phyloP scores from a whole-genome alignment of 257 asterid genomes.

The Ilex asprella region DNA sequence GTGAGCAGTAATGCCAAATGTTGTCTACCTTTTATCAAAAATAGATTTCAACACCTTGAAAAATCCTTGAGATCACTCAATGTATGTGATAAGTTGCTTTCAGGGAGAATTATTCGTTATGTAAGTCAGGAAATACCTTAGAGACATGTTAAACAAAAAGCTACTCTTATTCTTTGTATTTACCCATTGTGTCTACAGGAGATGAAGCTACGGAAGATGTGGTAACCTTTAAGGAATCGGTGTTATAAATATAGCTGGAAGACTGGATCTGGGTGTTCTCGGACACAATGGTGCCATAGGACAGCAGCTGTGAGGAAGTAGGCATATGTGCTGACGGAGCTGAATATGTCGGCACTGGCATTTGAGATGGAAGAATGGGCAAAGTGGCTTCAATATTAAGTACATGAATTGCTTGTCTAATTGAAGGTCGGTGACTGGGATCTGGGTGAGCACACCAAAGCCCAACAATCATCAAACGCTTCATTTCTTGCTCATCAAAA shows the following conservation, averaged over 20 bases:
- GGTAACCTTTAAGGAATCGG: constrained; percentile 4
- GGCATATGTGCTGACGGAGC: constrained; percentile 1
- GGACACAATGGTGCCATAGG: not conserved
- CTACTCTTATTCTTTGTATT: too few relatives aligned
- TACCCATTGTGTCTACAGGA: not conserved
- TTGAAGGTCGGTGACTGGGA: constrained; percentile 23
- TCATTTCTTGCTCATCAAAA: constrained; percentile 17
- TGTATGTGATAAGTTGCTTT: too few relatives aligned
- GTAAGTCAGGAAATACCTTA: too few relatives aligned
- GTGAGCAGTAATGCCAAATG: too few relatives aligned
- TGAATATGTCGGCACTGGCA: constrained; percentile 28
- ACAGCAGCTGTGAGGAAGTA: not conserved
- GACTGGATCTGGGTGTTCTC: not conserved
- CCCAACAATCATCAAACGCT: constrained; percentile 20
- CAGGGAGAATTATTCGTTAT: too few relatives aligned
- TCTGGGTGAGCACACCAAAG: constrained; percentile 45
- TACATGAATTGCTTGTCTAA: constrained; percentile 24
- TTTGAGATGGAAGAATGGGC: constrained; percentile 25
- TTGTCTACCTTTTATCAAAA: too few relatives aligned
- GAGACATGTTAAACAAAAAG: too few relatives aligned
- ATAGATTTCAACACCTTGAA: too few relatives aligned
- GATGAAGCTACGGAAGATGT: not conserved
- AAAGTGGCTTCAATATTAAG: constrained; percentile 27
- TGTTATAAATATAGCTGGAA: not conserved
- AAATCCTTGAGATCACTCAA: too few relatives aligned